Evolutionary conservation across 1,284 basidiomycete genomes (phyloP), one percentile per base, ranked within the genome.

Genomic region (Mycosarcoma mackinlayi): DNA sequence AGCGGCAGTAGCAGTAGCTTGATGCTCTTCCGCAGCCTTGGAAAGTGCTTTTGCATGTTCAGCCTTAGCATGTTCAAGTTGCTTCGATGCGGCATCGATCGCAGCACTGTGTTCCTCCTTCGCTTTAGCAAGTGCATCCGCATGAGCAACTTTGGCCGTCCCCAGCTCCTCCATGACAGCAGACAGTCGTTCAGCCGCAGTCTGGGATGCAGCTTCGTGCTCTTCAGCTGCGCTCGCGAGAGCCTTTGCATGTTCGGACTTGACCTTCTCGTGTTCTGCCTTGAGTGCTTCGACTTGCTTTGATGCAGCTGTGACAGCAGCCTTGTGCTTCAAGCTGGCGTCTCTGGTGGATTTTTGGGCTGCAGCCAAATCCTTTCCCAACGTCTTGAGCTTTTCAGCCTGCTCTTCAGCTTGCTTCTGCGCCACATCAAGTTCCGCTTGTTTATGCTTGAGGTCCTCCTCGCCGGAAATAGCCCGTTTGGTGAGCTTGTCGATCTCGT

Each of bases 301-400:
- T 1, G 38, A 10, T 18, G 33, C 51, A 13, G 39, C 34, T 3
- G 55, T 54, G 41, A 46, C 54, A 18, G 55, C 60, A 35, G 52
- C 57, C 39, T 64, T 59, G 48, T 64, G 55, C 47, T 71, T 56
- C 25, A 61, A 21, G 18, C 28, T 53, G 9, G 33, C 60, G 27
- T 49, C 56, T 44, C 49, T 55, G n/a, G 52, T 16, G 31, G 54
- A 49, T 47, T 70, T 57, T 39, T 72, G 38, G n/a, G 62, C 54
- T 9, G 68, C 46, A 19, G 63, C 57, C 4, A 63, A 27, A 9
- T 69, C 62, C 44, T 64, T 73, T 27, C 49, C 55, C n/a, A 60
- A 57, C 2, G 34, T 8, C 49, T 54, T 49, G 38, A 58, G 18
- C 48, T 53, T 50, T 8, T 49, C 35, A 3, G 50, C 42, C 13